Base-by-base conservation (phyloP, 2,329 filamentous ascomycete species). In the Gnomoniopsis smithogilvyi region DNA sequence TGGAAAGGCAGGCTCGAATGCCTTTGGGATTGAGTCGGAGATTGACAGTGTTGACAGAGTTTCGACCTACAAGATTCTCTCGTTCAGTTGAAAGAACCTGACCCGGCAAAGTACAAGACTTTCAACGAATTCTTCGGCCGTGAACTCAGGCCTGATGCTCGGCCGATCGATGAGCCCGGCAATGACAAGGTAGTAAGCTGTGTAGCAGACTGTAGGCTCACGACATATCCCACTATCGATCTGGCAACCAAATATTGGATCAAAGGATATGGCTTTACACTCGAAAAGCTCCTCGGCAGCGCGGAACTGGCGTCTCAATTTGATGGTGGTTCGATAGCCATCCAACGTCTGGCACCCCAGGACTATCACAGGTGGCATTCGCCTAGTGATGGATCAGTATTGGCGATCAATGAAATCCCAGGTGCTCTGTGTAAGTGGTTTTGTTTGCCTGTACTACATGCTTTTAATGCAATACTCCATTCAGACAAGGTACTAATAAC, bases 341-440 rank as follows among this genome's bases (percentile, higher is more conserved):
- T 73, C 56, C 77, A 76, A 57, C 69, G 74, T 4, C 65, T 79
- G 2, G 73, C 70, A 26, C 74, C 75, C 12, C 76, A 78, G 67
- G 75, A 78, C 63, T 78, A 78, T 60, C 76, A 79, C 62, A 70
- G 76, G 4, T 79, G 74, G 61, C 76, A 78, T 65, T 72, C 70
- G 3, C 77, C 76, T 3, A 74, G 78, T 3, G 67, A 66, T 0
- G 76, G 77, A 1, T 72, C 54, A 3, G 66, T 78, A 2, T 72
- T 68, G 60, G 65, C 67, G 60, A 74, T 72, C 54, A 70, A 70
- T 51, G 70, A 70, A 11, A 72, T 78, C 17, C 72, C 74, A 0
- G 76, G 26, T 30, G 26, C 26, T 30, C 26, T 30, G 26, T 30
- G 26, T 30, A 30, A 30, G 26, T 30, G 26, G 4, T 30, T 30